These are phyloP conservation scores for Allium sativum DNA, from an alignment of 106 monocot genomes.

Conservation along the genomic window DNA sequence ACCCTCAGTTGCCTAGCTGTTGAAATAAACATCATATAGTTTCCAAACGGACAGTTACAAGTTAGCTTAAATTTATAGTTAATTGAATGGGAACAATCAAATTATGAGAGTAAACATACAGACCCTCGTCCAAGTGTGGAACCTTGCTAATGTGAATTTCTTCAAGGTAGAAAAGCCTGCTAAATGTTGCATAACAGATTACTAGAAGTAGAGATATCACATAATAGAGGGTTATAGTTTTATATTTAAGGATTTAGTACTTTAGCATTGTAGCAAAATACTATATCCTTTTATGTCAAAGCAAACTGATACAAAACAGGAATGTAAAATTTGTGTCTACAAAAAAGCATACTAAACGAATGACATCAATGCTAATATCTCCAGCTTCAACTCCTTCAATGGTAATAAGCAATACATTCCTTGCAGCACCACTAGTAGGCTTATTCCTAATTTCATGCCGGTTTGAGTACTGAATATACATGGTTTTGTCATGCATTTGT, in stretches of 20 bases:
- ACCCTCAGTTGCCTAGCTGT: too few species aligned
- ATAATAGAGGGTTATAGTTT: too few species aligned
- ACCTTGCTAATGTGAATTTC: slow-evolving; percentile 20
- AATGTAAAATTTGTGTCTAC: not conserved
- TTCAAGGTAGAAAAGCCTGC: slow-evolving; percentile 21
- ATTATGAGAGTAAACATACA: slow-evolving; percentile 18
- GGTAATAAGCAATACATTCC: slow-evolving; percentile 71
- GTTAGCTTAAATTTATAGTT: too few species aligned
- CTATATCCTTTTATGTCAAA: not conserved
- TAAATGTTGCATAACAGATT: slow-evolving; percentile 21
- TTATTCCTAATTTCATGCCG: slow-evolving; percentile 78
- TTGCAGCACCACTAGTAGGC: slow-evolving; percentile 42
- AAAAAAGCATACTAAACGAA: slow-evolving; percentile 55
- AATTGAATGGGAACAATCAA: slow-evolving; percentile 10
- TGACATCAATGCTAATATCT: slow-evolving; percentile 79
- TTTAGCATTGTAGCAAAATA: not conserved
- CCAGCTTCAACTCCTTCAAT: slow-evolving; percentile 75
- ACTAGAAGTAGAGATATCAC: slow-evolving; percentile 6
- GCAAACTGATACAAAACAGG: not conserved
- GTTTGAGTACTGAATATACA: slow-evolving; percentile 83
- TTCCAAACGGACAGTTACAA: too few species aligned
- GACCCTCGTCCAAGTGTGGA: slow-evolving; percentile 17
- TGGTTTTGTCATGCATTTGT: slow-evolving; percentile 69
- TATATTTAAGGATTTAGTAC: not conserved
- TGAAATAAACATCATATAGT: too few species aligned